Conservation (phyloP, 1,284 basidiomycete genomes). For the Leccinum pseudoinsigne region DNA sequence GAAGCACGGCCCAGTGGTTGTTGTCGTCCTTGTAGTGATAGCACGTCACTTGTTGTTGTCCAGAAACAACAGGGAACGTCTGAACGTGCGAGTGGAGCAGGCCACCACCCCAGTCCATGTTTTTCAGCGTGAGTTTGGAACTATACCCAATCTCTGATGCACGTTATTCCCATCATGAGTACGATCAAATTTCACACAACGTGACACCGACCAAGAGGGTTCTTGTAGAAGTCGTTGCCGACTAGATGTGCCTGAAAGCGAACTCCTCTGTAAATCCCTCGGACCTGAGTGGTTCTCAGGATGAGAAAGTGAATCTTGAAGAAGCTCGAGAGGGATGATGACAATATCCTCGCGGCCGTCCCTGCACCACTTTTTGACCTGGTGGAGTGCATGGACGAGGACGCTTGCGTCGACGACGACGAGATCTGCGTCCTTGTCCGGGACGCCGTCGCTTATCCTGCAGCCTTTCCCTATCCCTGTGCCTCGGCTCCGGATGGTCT, state of each 20-base stretch:
- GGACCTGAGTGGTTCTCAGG: conserved; percentile 92
- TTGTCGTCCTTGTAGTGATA: conserved; percentile 99
- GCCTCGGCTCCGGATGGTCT: conserved; percentile 25
- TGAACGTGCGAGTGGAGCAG: conserved; percentile 96
- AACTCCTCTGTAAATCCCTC: conserved; percentile 98
- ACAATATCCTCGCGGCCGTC: conserved; percentile 69
- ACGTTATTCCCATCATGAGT: conserved; percentile 3
- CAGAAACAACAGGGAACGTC: conserved; percentile 90
- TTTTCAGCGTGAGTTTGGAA: conserved; percentile 92
- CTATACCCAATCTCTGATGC: conserved; percentile 75
- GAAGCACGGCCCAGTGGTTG: conserved; percentile 89
- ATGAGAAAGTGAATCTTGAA: conserved; percentile 98
- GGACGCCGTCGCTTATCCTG: conserved; percentile 38
- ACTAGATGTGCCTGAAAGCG: conserved; percentile 95
- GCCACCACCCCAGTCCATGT: conserved; percentile 97
- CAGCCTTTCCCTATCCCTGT: conserved; percentile 24
- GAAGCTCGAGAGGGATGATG: conserved; percentile 83
- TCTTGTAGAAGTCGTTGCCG: conserved; percentile 90
- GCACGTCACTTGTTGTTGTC: conserved; percentile 97
- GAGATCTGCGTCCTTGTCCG: conserved; percentile 65
- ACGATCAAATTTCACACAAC: neutral
- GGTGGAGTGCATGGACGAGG: conserved; percentile 79
- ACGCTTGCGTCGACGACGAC: conserved; percentile 87
- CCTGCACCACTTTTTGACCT: conserved; percentile 80
- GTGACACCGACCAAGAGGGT: conserved; percentile 71